Base-by-base conservation (phyloP, 139 green algal genomes). In the Chlorella ohadii region DNA sequence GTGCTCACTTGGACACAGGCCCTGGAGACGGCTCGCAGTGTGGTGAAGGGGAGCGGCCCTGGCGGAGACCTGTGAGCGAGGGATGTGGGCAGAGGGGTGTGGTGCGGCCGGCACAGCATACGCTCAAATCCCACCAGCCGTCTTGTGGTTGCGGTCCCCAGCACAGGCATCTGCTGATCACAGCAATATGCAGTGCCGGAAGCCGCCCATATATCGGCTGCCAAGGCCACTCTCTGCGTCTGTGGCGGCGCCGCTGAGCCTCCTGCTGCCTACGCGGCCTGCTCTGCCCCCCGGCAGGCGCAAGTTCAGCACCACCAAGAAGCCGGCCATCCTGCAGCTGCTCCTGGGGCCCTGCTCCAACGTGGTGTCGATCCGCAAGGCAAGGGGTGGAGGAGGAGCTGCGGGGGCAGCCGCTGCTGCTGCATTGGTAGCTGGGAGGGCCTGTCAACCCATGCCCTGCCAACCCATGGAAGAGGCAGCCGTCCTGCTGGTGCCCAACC, bases 1-100 rank as follows among this genome's bases (percentile, higher is more conserved):
- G n/a, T n/a, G n/a, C n/a, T n/a, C n/a, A n/a, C n/a, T n/a, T n/a
- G n/a, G n/a, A n/a, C n/a, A n/a, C 44, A 88, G 44, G 74, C 87
- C 57, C 79, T 96, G 61, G 75, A 89, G 72, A 75, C 51, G 28
- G 90, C 93, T 15, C 66, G 84, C 22, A 73, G 70, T 25, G 79
- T 92, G 16, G 55, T 96, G 55, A 65, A 87, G 15, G 93, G 93
- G 22, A 81, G 92, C 25, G 93, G 93, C 2, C 90, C 92, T 20
- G 93, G 92, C 2, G 93, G 93, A 25, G 93, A 96, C 85, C 86
- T 96, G 87, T 92, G 82, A 88, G 89, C 33, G 34, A 27, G 31
- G 12, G 33, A 39, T 36, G 33, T 3, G 16, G 63, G 59, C 59
- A 67, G 31, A 22, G 23, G 7, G 31, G 31, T 27, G 65, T 39